Base-by-base conservation (phyloP, 805 yeast species). In the Helenozyma baotianmanensis region DNA sequence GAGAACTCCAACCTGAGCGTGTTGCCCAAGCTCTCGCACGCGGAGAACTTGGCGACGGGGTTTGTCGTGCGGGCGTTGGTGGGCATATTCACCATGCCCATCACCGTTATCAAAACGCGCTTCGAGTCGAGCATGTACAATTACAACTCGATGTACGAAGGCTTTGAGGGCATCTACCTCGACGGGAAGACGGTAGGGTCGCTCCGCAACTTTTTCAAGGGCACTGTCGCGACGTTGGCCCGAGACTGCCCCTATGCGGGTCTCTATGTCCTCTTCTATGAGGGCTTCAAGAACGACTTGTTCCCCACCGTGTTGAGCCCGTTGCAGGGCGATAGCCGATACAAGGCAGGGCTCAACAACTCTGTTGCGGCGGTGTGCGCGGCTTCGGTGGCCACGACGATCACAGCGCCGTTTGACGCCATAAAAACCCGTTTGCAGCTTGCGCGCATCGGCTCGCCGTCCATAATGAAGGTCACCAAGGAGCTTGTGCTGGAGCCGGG, bases 161-260 rank as follows among this genome's bases (percentile, higher is more conserved):
- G 95, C 0, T 51, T 74, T 1, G 58, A 45, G 22, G 74, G 76
- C 6, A 82, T 87, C 3, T 77, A 71, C 36, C 42, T 32, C 25
- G 48, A 47, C 29, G 43, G 42, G 14, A 34, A 30, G 23, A 21
- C 15, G 4, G 26, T 43, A n/a, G 60, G 62, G 5, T 55, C 88
- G 0, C 23, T 78, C 0, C 51, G 57, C 14, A 94, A 95, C 11
- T 88, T 90, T 53, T 88, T 88, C 56, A 72, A 77, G 39, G 98
- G 98, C 0, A 83, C 82, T 48, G 78, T 83, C 1, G 95, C 94
- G 2, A 92, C 98, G 0, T 72, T 82, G 40, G 72, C 85, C 9
- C 63, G 98, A 42, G 98, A 92, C 60, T 94, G 96, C 15, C 98
- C 98, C 0, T 85, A 92, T 56, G 97, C 98, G 6, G 98, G 98